phyloP scores from a whole-genome alignment of 768 basidiomycete genomes.

The Nidula microcarpa region DNA sequence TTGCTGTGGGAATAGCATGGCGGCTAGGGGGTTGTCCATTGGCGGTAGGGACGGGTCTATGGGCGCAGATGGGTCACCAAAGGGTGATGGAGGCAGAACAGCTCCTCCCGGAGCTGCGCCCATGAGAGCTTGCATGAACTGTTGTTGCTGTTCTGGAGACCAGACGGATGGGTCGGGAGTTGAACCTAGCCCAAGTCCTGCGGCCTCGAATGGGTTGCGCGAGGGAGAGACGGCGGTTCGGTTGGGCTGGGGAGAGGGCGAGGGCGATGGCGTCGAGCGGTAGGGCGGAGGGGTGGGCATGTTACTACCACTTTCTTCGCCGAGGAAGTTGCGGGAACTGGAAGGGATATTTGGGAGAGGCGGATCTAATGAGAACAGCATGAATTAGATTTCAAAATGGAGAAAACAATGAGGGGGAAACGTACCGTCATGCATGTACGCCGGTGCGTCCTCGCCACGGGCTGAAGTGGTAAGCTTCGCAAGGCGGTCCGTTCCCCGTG shows the following conservation, averaged over 20 bases:
- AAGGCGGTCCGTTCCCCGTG: constrained; percentile 68
- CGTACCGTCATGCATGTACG: constrained; percentile 51
- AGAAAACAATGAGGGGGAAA: constrained; percentile 1
- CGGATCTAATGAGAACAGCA: not conserved
- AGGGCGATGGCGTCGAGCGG: constrained; percentile 14
- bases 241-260: constrained; percentile 17
- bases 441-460: constrained; percentile 59
- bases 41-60: constrained; percentile 23
- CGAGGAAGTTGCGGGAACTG: constrained; percentile 32
- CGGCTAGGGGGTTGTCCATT: constrained; percentile 45
- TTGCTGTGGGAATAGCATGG: constrained; percentile 31
- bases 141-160: constrained; percentile 66
- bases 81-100: constrained; percentile 8
- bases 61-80: constrained; percentile 14
- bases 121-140: constrained; percentile 67
- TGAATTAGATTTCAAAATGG: not conserved
- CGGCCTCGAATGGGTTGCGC: constrained; percentile 11
- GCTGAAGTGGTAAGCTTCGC: constrained; percentile 75
- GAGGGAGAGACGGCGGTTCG: constrained; percentile 1
- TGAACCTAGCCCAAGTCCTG: constrained; percentile 16
- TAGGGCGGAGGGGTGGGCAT: constrained; percentile 33
- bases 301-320: constrained; percentile 34
- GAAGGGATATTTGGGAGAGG: not conserved
- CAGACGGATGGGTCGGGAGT: constrained; percentile 54
- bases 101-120: constrained; percentile 10